Base-by-base conservation (phyloP, 2,329 filamentous ascomycete genomes). In the Fusarium verrucosum region DNA sequence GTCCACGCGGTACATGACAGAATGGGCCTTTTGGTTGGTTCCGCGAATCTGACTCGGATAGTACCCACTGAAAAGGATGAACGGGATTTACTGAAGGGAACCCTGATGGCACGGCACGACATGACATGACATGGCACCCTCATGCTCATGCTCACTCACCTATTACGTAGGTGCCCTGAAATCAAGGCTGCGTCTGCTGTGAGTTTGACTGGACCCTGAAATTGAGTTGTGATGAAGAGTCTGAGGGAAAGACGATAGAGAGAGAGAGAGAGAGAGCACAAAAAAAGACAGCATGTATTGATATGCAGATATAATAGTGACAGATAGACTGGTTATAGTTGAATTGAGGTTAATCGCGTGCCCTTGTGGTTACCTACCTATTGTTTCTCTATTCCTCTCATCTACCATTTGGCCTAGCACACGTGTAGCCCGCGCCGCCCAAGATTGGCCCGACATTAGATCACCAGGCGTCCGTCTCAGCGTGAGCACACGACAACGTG, bases 31-130 rank as follows among this genome's bases (percentile, higher is more conserved):
- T 46, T 33, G 26, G 25, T 33, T 10, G 45, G 58, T 58, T 56
- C 56, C 56, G 62, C 37, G 66, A 30, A 50, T 41, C 17, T 13
- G 37, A 28, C 25, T 35, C 20, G 35, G 22, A 43, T 10, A 46
- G 43, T n/a, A 30, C 22, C 32, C 33, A 47, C 45, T 47, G 23
- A n/a, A 22, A 11, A 7, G 23, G n/a, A n/a, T n/a, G n/a, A 28
- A 16, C 41, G 30, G 26, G 36, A 52, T 44, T 37, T 35, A 11
- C 20, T 32, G 19, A 65, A 51, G 42, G 52, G 51, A 30, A 70
- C 68, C 68, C 65, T 70, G 68, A 70, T 69, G 65, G 61, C 41
- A n/a, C n/a, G n/a, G n/a, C n/a, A n/a, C n/a, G n/a, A n/a, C n/a
- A n/a, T n/a, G n/a, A n/a, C n/a, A n/a, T n/a, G n/a, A n/a, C n/a